Evolutionary conservation across 495 filamentous ascomycete species (phyloP).

Genomic region (Lindgomyces ingoldianus): DNA sequence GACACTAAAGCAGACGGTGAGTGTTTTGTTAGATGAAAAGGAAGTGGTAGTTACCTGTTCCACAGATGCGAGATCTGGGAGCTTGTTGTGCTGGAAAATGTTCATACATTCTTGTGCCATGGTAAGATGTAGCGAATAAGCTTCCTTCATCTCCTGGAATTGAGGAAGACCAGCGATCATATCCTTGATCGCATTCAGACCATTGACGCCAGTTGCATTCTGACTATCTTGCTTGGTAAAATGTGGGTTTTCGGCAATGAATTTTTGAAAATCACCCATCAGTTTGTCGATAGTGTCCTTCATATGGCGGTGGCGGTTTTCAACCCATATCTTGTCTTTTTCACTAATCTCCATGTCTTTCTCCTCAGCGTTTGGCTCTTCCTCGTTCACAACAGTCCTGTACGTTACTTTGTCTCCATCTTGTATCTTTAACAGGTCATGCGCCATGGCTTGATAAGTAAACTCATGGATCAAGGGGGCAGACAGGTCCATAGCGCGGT

Average conservation of each 20-base stretch:
- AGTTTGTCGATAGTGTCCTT: conserved; percentile 94
- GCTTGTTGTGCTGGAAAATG: conserved; percentile 77
- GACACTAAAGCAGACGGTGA: conserved; percentile 52
- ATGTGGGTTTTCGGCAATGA: conserved; percentile 89
- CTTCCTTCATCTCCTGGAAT: conserved; percentile 91
- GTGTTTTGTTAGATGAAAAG: conserved; percentile 9
- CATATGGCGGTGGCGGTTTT: conserved; percentile 94
- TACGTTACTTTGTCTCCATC: conserved; percentile 88
- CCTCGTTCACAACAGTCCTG: conserved; percentile 74
- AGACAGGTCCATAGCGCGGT: conserved; percentile 87
- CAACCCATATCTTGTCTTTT: conserved; percentile 88
- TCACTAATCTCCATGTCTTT: conserved; percentile 91
- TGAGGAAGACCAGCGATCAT: conserved; percentile 95
- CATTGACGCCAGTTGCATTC: conserved; percentile 71
- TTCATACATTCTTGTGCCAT: conserved; percentile 99
- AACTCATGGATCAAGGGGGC: conserved; percentile 92
- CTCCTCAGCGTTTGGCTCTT: conserved; percentile 62
- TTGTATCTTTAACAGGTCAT: conserved; percentile 83
- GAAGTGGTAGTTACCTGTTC: conserved; percentile 59
- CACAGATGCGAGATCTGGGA: conserved; percentile 80
- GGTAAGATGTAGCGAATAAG: conserved; percentile 88
- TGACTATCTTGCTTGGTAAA: conserved; percentile 73
- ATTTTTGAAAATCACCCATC: conserved; percentile 87
- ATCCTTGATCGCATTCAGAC: conserved; percentile 88
- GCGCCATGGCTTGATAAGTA: conserved; percentile 97